Base-by-base conservation (phyloP, 768 basidiomycete species). In the Gymnopilus junonius region DNA sequence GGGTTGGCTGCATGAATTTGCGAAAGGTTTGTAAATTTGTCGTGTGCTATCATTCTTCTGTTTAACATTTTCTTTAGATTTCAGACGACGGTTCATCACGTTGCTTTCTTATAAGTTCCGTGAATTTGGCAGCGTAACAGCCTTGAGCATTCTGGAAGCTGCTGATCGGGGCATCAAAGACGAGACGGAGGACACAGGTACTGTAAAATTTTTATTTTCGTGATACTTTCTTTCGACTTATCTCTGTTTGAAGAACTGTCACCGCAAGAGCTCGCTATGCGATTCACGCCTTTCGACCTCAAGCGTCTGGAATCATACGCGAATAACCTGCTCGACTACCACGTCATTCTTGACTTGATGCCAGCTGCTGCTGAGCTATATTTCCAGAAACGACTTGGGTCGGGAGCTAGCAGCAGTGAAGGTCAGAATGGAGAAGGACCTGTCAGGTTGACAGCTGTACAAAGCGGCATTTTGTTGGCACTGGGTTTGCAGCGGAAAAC, bases 251-350 rank as follows among this genome's bases (percentile, higher is more conserved):
- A 63, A 80, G 81, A 71, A 32, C 67, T 82, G n/a, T 69, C 70
- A 25, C 70, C 81, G 8, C 66, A 69, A 25, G 74, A 82, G 48
- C 75, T 93, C 72, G 79, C 86, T 1, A 79, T 89, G 50, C 73
- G 92, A 7, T 73, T 96, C 59, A 90, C 94, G 0, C 94, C 97
- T 0, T 99, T 97, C 74, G 97, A 99, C 75, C 83, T 99, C 69
- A 98, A 99, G 75, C 90, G 97, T 1, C 84, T 99, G 14, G 92
- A 96, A 69, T 93, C 97, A 5, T 99, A 99, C 67, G 92, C 95
- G 0, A 95, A 97, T 74, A 95, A 95, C 72, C 89, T 92, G 87
- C 83, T 99, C 42, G 97, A 99, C 75, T 98, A 97, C 70, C 97
- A 99, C 72, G 94, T 97, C 68, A 86, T 99, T 60, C 83, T 99